Conservation (phyloP, 2,329 filamentous ascomycete genomes). For the Aphanocladium album region DNA sequence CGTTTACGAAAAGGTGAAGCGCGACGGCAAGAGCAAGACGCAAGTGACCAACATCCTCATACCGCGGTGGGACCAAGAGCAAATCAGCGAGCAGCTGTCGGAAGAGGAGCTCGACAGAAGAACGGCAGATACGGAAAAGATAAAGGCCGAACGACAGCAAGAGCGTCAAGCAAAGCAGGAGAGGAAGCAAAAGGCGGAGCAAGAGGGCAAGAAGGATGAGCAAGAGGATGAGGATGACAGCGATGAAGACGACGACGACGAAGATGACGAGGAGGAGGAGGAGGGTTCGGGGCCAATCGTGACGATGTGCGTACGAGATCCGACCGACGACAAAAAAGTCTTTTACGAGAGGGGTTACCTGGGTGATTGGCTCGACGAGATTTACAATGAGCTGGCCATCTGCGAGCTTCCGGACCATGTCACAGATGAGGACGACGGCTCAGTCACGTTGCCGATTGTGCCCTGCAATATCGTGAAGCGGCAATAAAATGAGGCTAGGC, state of each 20-base stretch:
- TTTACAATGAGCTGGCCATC: constrained; percentile 4
- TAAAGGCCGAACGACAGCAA: background rate
- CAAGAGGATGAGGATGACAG: constrained; percentile 8
- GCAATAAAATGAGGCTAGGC: background rate
- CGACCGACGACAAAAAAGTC: constrained; percentile 1
- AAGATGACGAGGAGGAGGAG: constrained; percentile 11
- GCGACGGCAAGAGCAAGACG: background rate
- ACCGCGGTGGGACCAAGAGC: constrained; percentile 4
- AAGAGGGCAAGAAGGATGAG: background rate
- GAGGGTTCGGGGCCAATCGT: constrained; percentile 11
- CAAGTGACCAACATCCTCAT: constrained; percentile 1
- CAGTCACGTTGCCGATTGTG: background rate
- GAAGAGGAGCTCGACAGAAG: background rate
- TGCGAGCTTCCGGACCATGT: constrained; percentile 13
- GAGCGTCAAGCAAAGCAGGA: background rate
- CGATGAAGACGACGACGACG: constrained; percentile 12
- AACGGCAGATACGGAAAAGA: background rate
- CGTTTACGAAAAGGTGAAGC: background rate
- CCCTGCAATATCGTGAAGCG: background rate
- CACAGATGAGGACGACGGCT: background rate
- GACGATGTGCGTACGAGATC: constrained; percentile 14
- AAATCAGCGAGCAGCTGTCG: constrained; percentile 4
- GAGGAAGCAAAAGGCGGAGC: background rate
- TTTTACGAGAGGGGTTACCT: constrained; percentile 16
- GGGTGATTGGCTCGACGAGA: constrained; percentile 16